Conservation (phyloP, 2,329 filamentous ascomycete species). For the Rhinocladiella mackenziei region DNA sequence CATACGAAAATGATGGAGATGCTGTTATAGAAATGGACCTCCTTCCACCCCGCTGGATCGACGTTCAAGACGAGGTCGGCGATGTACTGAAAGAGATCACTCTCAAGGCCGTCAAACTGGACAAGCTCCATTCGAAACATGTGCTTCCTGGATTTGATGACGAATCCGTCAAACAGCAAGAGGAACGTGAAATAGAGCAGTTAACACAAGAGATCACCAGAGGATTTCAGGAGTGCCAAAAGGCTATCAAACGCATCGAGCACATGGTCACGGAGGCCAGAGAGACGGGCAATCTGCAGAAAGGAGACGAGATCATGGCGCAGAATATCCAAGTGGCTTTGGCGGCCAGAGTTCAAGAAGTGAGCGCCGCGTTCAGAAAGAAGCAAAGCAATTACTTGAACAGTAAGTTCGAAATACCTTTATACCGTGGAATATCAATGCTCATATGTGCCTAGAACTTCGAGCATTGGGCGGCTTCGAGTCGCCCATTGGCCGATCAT, state of each 20-base stretch:
- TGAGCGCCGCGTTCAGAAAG: conserved; percentile 88
- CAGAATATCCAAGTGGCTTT: conserved; percentile 92
- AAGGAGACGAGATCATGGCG: conserved; percentile 90
- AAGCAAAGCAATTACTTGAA: conserved; percentile 96
- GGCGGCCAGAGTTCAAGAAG: conserved; percentile 82
- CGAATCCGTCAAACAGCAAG: conserved; percentile 78
- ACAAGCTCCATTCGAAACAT: conserved; percentile 94
- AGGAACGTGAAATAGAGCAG: conserved; percentile 85
- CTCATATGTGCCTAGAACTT: conserved; percentile 55
- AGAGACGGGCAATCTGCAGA: conserved; percentile 63
- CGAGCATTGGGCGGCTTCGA: conserved; percentile 65
- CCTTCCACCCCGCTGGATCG: conserved; percentile 90
- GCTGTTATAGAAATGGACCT: conserved; percentile 98
- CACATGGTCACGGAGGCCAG: conserved; percentile 78
- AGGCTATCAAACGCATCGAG: conserved; percentile 82
- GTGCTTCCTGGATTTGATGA: conserved; percentile 95
- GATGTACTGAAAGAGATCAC: conserved; percentile 77
- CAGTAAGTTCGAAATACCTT: conserved; percentile 53
- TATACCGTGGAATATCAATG: background rate
- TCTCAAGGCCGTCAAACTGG: conserved; percentile 75
- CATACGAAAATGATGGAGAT: conserved; percentile 82
- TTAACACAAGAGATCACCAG: conserved; percentile 87
- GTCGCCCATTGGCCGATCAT: conserved; percentile 42
- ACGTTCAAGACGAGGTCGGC: conserved; percentile 88
- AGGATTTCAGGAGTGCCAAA: conserved; percentile 84